Base-by-base conservation (phyloP, 1,139 yeast genomes). In the Scheffersomyces segobiensis region DNA sequence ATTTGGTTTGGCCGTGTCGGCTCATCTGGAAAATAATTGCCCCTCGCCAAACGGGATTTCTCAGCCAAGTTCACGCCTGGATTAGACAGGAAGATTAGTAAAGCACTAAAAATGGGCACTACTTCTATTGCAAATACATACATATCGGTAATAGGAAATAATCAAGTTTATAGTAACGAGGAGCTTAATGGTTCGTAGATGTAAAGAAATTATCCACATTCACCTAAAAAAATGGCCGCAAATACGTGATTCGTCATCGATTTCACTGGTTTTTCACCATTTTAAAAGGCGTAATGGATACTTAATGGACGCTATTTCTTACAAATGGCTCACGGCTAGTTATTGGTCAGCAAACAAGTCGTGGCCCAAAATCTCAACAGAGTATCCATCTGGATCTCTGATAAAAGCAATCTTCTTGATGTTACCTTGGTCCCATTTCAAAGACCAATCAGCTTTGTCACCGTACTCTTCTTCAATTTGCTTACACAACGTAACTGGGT, bases 361-460 rank as follows among this genome's bases (percentile, higher is more conserved):
- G 54, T 66, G 66, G 52, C 70, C 68, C 49, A 90, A 79, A 57
- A 93, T 82, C 75, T 93, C 97, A 64, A 95, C 81, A 59, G 87
- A 82, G 77, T 95, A 95, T 69, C 92, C 92, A 75, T 95, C 99
- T n/a, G 98, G 98, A 70, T 95, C 99, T 61, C 82, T 80, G 57
- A 93, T 74, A 65, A 91, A 89, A 0, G 91, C 97, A 68, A 88
- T 78, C 54, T 78, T 75, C 62, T 84, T 82, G 71, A 84, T 70
- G 14, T 50, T 52, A 62, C 91, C 93, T 64, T 85, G 82, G 62
- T 89, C 86, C 71, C 79, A 90, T 65, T 82, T 83, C 42, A 71
- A 66, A 18, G 77, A 65, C 83, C 83, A 79, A 57, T 71, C 70
- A 42, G 72, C 68, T 47, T 72, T 67, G 52, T 75, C 75, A 18